Percentiles rank a stretch among this genome's conserved stretches.
These are phyloP conservation scores for Cryphonectria carpinicola DNA, from an alignment of 2,329 filamentous ascomycete species.

Conservation along the genomic window DNA sequence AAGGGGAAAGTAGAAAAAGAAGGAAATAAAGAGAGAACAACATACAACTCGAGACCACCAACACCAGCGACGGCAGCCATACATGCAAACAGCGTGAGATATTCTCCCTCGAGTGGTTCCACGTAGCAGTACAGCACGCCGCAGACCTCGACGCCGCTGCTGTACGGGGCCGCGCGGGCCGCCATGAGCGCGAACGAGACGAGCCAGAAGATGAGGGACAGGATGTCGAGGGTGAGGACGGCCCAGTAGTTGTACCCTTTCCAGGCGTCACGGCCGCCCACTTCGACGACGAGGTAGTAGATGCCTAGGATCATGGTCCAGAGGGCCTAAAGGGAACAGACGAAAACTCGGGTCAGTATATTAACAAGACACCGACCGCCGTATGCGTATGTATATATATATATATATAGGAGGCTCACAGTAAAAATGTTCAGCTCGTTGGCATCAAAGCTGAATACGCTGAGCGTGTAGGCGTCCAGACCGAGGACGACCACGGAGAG, in stretches of 20 bases:
- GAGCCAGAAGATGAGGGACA: constrained; percentile 58
- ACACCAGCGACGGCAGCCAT: constrained; percentile 44
- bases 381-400: constrained; percentile 21
- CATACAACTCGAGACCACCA: constrained; percentile 50
- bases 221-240: constrained; percentile 54
- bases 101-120: constrained; percentile 29
- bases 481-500: constrained; percentile 51
- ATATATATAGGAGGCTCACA: constrained; percentile 36
- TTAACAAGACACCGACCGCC: not conserved
- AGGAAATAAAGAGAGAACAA: constrained; percentile 15
- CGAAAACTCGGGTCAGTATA: not conserved
- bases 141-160: constrained; percentile 32
- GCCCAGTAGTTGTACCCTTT: constrained; percentile 57
- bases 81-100: constrained; percentile 32
- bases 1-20: too few species aligned
- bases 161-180: constrained; percentile 38
- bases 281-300: constrained; percentile 52
- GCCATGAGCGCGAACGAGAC: constrained; percentile 48
- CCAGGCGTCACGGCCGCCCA: constrained; percentile 39
- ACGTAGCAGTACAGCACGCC: constrained; percentile 34
- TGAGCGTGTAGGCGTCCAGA: constrained; percentile 50
- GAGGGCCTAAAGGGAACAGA: constrained; percentile 40
- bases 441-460: constrained; percentile 41
- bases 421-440: constrained; percentile 43
- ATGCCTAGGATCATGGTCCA: constrained; percentile 49